Evolutionary conservation across 1,284 basidiomycete species (phyloP).

Genomic region (Trichosporon faecale): DNA sequence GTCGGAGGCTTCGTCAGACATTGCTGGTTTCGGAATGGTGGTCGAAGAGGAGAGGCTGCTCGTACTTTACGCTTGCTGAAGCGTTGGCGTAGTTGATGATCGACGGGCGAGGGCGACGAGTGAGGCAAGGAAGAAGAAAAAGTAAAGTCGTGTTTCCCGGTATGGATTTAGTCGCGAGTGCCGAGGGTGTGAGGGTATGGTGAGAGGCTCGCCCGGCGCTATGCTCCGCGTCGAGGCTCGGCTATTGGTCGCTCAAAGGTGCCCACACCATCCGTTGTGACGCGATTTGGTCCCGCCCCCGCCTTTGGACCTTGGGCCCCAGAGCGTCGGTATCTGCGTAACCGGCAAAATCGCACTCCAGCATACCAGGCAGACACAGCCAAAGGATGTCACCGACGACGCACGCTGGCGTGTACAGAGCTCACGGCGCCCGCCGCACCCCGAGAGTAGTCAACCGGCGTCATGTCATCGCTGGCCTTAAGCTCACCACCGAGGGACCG

Average conservation of each 20-base stretch:
- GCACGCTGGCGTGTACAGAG: not conserved
- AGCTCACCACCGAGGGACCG: not conserved
- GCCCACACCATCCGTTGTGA: not conserved
- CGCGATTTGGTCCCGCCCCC: not conserved
- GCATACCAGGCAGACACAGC: not conserved
- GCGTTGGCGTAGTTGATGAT: not conserved
- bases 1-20: conserved; percentile 40
- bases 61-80: conserved; percentile 5
- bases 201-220: not conserved
- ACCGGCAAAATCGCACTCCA: not conserved
- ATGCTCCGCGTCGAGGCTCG: not conserved
- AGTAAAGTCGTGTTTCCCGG: not conserved
- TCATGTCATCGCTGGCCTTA: not conserved
- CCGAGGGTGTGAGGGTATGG: not conserved
- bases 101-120: conserved; percentile 6
- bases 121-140: conserved; percentile 8
- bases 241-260: conserved; percentile 8
- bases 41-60: not conserved
- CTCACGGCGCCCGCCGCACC: no score
- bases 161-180: not conserved
- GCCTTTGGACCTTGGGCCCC: not conserved
- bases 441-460: not conserved
- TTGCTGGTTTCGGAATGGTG: conserved; percentile 16
- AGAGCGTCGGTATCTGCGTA: not conserved
- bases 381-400: not conserved